A percentile compares a stretch with the other conserved stretches of the same genome.
phyloP scores from a whole-genome alignment of 2,329 filamentous ascomycete species.

The Drechslerella coelobrocha region DNA sequence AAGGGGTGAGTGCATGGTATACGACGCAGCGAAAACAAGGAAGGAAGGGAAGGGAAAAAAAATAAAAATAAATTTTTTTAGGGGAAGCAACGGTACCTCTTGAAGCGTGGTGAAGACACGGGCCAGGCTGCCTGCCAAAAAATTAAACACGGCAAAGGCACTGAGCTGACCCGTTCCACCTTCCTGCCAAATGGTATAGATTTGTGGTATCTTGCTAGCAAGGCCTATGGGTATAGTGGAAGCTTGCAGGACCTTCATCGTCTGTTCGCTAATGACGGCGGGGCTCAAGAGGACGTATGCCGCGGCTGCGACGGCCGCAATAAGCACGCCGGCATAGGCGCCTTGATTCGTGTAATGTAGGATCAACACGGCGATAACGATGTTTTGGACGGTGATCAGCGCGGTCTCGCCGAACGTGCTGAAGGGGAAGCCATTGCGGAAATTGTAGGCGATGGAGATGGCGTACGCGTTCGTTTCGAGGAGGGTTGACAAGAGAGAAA shows the following conservation, averaged over 20 bases:
- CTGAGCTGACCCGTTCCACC: conserved; percentile 94
- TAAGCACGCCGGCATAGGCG: conserved; percentile 74
- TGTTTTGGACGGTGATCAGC: conserved; percentile 88
- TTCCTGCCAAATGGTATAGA: conserved; percentile 80
- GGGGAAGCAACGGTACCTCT: conserved; percentile 63
- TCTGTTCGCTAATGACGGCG: conserved; percentile 69
- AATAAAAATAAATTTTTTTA: too few relatives aligned
- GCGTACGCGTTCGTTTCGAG: conserved; percentile 89
- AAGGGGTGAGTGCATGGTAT: background rate
- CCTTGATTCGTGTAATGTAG: conserved; percentile 78
- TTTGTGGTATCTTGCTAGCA: conserved; percentile 92
- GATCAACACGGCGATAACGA: conserved; percentile 85
- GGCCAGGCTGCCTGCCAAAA: conserved; percentile 86
- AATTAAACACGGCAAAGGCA: conserved; percentile 98
- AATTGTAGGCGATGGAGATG: conserved; percentile 89
- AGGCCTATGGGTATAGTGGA: conserved; percentile 69
- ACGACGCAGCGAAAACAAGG: background rate
- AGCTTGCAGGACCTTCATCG: conserved; percentile 63
- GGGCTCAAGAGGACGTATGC: conserved; percentile 74
- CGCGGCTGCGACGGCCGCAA: conserved; percentile 75
- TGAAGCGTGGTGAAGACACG: conserved; percentile 98
- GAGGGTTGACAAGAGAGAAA: conserved; percentile 88
- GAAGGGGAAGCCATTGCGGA: conserved; percentile 89
- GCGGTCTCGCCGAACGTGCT: conserved; percentile 96
- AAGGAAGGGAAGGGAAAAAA: background rate